Conservation (phyloP, 1,284 basidiomycete genomes). For the Puccinia sorghi region DNA sequence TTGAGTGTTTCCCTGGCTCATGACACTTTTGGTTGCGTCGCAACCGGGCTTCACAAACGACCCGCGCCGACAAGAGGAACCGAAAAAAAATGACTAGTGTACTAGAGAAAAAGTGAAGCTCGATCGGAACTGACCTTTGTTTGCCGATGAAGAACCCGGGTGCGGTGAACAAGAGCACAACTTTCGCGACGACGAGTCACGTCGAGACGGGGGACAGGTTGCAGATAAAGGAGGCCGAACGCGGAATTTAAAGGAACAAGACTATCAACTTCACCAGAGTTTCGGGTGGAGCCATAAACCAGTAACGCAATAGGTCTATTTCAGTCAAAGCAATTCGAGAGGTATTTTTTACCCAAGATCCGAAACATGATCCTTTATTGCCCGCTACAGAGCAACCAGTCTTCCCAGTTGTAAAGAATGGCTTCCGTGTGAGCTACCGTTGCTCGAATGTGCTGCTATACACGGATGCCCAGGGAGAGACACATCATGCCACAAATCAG, state of each 20-base stretch:
- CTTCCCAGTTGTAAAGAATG: conserved; percentile 12
- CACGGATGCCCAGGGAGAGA: too few relatives aligned
- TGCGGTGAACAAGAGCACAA: background rate
- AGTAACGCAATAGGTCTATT: background rate
- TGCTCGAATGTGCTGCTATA: background rate
- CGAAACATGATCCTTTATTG: conserved; percentile 10
- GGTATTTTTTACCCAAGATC: background rate
- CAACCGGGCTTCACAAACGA: background rate
- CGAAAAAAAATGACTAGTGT: background rate
- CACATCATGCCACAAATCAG: too few relatives aligned
- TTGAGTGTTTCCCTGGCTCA: background rate
- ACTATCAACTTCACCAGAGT: too few relatives aligned
- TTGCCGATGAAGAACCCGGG: background rate
- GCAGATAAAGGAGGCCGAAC: too few relatives aligned
- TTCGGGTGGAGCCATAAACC: background rate
- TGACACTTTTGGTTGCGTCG: too few relatives aligned
- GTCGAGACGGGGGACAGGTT: background rate
- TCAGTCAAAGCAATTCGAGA: background rate
- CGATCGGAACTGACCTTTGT: conserved; percentile 5
- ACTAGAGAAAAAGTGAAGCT: background rate
- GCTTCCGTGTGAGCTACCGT: conserved; percentile 7
- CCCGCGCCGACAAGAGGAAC: background rate
- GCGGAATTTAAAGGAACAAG: too few relatives aligned
- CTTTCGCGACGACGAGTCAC: background rate
- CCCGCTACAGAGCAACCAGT: conserved; percentile 1